Percentiles rank a stretch among this genome's conserved stretches.
phyloP scores from a whole-genome alignment of 2,329 filamentous ascomycete genomes.

The Phaeosphaeria sp. region DNA sequence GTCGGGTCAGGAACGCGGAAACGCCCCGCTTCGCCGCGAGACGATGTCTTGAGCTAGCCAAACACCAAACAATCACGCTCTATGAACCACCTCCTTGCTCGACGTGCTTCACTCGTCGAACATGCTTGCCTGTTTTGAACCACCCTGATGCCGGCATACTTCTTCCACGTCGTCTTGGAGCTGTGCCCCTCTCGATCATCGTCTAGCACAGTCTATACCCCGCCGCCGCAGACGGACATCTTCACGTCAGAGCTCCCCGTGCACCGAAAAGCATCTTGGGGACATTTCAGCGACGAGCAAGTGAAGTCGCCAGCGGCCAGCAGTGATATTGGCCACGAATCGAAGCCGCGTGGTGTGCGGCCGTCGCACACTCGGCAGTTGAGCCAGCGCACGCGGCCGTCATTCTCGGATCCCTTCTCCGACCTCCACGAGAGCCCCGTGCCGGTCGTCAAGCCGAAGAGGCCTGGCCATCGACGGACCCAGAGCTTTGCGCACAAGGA shows the following conservation, averaged over 20 bases:
- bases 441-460: slow-evolving; percentile 41
- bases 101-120: slow-evolving; percentile 7
- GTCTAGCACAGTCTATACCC: slow-evolving; percentile 46
- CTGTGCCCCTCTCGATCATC: slow-evolving; percentile 55
- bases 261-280: slow-evolving; percentile 51
- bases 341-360: slow-evolving; percentile 24
- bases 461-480: slow-evolving; percentile 26
- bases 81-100: neutral
- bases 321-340: slow-evolving; percentile 26
- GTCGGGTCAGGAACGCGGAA: neutral
- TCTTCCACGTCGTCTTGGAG: slow-evolving; percentile 69
- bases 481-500: slow-evolving; percentile 60
- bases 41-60: slow-evolving; percentile 2
- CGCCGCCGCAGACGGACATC: slow-evolving; percentile 53
- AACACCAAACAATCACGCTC: slow-evolving; percentile 3
- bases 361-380: slow-evolving; percentile 28
- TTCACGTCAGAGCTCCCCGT: slow-evolving; percentile 54
- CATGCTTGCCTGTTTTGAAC: slow-evolving; percentile 15
- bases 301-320: slow-evolving; percentile 31
- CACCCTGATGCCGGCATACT: slow-evolving; percentile 64
- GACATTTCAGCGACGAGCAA: slow-evolving; percentile 23
- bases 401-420: slow-evolving; percentile 26
- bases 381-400: slow-evolving; percentile 44
- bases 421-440: slow-evolving; percentile 46
- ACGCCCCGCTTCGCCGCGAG: slow-evolving; percentile 3